A percentile compares a stretch with the other conserved stretches of the same genome.
phyloP scores from a whole-genome alignment of 352 stramenopile species.

The Pythium monospermum region DNA sequence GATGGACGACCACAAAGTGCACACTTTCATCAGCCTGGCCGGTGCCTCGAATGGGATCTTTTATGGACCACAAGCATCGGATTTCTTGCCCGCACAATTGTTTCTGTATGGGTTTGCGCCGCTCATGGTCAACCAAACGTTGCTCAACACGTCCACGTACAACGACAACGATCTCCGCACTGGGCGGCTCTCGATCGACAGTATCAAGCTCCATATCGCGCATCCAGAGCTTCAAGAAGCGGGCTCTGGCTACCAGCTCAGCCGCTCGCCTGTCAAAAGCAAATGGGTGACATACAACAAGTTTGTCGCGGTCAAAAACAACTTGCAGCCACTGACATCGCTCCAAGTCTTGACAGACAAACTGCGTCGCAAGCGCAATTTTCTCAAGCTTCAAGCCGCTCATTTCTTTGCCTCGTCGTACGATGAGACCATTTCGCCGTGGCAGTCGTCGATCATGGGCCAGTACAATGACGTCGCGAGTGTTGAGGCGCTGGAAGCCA shows the following conservation, averaged over 20 bases:
- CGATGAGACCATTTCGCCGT: slow-evolving; percentile 33
- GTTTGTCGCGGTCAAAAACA: slow-evolving; percentile 25
- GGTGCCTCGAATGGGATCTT: slow-evolving; percentile 46
- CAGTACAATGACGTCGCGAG: slow-evolving; percentile 30
- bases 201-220: slow-evolving; percentile 22
- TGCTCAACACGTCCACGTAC: slow-evolving; percentile 31
- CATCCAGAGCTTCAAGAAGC: slow-evolving; percentile 27
- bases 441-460: slow-evolving; percentile 29
- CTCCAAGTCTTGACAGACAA: slow-evolving; percentile 6
- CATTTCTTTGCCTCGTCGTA: slow-evolving; percentile 35
- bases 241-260: slow-evolving; percentile 35
- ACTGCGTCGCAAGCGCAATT: slow-evolving; percentile 30
- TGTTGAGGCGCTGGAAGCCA: slow-evolving; percentile 21
- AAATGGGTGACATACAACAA: slow-evolving; percentile 19
- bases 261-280: slow-evolving; percentile 21
- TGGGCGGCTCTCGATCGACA: slow-evolving; percentile 31
- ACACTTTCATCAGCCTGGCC: slow-evolving; percentile 36
- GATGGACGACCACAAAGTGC: slow-evolving; percentile 46
- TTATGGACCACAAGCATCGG: slow-evolving; percentile 29
- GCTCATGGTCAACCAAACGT: slow-evolving; percentile 9
- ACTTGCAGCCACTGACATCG: slow-evolving; percentile 30
- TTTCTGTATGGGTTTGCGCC: slow-evolving; percentile 27
- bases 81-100: slow-evolving; percentile 20
- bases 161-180: slow-evolving; percentile 16
- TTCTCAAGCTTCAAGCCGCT: slow-evolving; percentile 14